phyloP scores from a whole-genome alignment of 768 basidiomycete species.

The Amanita pseudoporphyria region DNA sequence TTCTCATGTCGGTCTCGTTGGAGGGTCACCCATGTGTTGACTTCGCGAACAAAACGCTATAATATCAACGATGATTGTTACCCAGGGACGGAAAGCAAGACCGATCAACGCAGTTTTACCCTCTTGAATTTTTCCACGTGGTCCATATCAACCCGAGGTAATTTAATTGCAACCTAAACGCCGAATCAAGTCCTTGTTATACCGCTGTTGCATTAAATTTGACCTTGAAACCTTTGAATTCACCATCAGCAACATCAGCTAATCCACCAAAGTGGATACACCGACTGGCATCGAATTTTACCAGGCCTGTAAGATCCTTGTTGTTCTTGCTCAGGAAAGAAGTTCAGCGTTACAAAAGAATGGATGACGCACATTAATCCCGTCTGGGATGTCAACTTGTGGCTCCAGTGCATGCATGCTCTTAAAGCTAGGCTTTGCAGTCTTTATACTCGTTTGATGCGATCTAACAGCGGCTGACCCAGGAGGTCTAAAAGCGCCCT shows the following conservation, averaged over 20 bases:
- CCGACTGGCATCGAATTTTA: background rate
- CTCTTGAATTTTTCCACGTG: background rate
- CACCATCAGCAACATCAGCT: background rate
- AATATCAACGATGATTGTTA: background rate
- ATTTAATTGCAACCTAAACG: background rate
- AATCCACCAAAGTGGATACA: no score
- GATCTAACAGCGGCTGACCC: no score
- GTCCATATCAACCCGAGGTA: background rate
- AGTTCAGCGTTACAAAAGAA: background rate
- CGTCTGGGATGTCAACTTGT: no score
- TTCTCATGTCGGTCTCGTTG: background rate
- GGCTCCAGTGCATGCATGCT: no score
- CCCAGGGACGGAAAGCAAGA: background rate
- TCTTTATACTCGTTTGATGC: no score
- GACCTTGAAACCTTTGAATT: background rate
- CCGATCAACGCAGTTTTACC: background rate
- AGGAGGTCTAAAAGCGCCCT: no score
- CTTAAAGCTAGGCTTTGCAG: no score
- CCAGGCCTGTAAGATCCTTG: background rate
- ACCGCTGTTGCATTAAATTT: background rate
- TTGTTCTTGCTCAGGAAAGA: background rate
- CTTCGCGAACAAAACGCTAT: slow-evolving; percentile 1
- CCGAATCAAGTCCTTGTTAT: background rate
- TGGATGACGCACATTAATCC: background rate
- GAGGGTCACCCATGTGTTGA: background rate